Percentiles rank a stretch among this genome's conserved stretches.
phyloP scores from a whole-genome alignment of 768 basidiomycete genomes.

The Thelephora ganbajun region DNA sequence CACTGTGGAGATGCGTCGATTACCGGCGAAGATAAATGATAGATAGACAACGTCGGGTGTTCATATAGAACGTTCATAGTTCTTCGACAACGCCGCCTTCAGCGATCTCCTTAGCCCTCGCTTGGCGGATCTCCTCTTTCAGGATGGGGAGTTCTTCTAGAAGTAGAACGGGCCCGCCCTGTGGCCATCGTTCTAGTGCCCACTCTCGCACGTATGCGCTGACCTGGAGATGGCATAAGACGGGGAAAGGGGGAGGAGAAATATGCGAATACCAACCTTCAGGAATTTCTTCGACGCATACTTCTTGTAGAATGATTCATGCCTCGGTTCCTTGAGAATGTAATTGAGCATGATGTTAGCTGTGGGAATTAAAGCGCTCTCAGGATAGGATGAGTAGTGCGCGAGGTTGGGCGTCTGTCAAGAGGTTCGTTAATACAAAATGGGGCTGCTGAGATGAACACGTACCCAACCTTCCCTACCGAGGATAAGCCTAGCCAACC shows the following conservation, averaged over 20 bases:
- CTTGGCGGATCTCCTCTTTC: conserved; percentile 38
- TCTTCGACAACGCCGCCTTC: background rate
- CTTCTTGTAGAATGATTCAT: conserved; percentile 78
- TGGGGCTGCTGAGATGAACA: conserved; percentile 6
- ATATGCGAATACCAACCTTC: conserved; percentile 42
- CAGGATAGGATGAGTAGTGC: conserved; percentile 79
- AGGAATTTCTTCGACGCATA: conserved; percentile 75
- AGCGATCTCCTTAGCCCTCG: conserved; percentile 9
- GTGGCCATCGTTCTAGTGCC: conserved; percentile 67
- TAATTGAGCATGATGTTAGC: conserved; percentile 86
- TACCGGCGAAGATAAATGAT: too few species aligned
- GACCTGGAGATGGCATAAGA: conserved; percentile 30
- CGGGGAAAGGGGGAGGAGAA: background rate
- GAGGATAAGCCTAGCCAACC: conserved; percentile 71
- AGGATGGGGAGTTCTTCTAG: conserved; percentile 42
- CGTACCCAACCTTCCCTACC: conserved; percentile 82
- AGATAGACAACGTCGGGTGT: too few species aligned
- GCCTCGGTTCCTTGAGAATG: conserved; percentile 53
- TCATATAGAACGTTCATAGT: too few species aligned
- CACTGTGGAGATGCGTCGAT: too few species aligned
- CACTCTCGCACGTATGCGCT: conserved; percentile 76
- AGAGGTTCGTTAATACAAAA: conserved; percentile 6
- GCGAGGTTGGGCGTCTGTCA: conserved; percentile 67
- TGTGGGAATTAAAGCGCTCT: conserved; percentile 63
- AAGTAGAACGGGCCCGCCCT: conserved; percentile 45